phyloP scores from a whole-genome alignment of 2,329 filamentous ascomycete genomes.

The Raffaelea albimanens region DNA sequence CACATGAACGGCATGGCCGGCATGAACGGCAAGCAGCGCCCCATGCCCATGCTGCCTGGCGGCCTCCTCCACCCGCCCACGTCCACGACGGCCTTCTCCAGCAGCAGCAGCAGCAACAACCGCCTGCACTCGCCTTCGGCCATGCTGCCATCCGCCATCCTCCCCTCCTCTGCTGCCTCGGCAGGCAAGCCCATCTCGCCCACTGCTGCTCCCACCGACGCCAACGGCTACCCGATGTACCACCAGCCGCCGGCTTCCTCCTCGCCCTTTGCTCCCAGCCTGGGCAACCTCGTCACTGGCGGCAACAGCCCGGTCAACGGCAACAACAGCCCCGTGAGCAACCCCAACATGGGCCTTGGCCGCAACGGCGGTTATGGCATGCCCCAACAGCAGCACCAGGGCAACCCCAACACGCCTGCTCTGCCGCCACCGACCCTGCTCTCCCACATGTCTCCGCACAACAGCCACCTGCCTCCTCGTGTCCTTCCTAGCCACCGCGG shows the following conservation, averaged over 20 bases:
- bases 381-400: not conserved
- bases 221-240: conserved; percentile 1
- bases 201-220: not conserved
- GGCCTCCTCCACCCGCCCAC: conserved; percentile 5
- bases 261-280: not conserved
- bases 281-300: conserved; percentile 1
- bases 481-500: not conserved
- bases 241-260: not conserved
- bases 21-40: not conserved
- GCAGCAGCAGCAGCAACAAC: not conserved
- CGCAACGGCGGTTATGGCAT: not conserved
- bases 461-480: not conserved
- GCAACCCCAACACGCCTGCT: not conserved
- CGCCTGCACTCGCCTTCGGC: not conserved
- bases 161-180: not conserved
- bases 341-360: too few species aligned
- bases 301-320: not conserved
- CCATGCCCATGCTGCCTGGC: not conserved
- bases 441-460: not conserved
- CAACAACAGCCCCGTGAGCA: not conserved
- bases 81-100: conserved; percentile 5
- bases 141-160: not conserved
- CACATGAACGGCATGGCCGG: not conserved
- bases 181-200: not conserved
- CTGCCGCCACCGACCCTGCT: not conserved